Conservation (phyloP, 331 rosid genomes). For the Cydonia oblonga region DNA sequence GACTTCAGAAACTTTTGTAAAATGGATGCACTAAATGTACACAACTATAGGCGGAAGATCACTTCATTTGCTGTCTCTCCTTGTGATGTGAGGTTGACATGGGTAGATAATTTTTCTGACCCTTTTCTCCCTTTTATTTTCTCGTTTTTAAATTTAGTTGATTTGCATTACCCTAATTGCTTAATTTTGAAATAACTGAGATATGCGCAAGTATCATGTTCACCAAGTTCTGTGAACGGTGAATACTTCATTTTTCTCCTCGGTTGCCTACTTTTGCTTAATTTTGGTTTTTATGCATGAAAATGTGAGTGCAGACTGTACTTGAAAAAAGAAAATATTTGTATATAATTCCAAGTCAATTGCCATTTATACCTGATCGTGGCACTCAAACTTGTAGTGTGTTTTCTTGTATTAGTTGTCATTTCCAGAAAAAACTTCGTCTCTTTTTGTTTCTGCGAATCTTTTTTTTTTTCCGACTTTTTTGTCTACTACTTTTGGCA, state of each 20-base stretch:
- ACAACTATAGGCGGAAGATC: conserved; percentile 63
- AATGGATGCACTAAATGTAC: conserved; percentile 96
- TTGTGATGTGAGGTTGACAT: conserved; percentile 75
- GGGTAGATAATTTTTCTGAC: conserved; percentile 39
- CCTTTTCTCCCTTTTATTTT: background rate
- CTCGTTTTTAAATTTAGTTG: background rate
- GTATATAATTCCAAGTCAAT: background rate
- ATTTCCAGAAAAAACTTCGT: background rate
- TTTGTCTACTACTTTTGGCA: background rate
- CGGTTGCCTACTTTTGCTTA: no score
- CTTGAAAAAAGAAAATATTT: background rate
- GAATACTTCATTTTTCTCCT: background rate
- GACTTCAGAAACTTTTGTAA: conserved; percentile 94
- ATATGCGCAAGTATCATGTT: background rate
- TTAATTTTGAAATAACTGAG: background rate
- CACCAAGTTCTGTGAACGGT: background rate
- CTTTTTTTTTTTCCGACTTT: background rate
- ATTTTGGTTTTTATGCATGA: no score
- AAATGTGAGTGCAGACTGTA: no score
- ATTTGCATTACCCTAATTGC: background rate
- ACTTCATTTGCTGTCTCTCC: conserved; percentile 46
- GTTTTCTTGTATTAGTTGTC: no score
- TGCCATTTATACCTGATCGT: background rate
- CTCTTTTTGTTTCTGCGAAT: background rate
- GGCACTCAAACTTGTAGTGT: background rate